Conservation (phyloP, 2,329 filamentous ascomycete species). For the Aspergillus alliaceus region DNA sequence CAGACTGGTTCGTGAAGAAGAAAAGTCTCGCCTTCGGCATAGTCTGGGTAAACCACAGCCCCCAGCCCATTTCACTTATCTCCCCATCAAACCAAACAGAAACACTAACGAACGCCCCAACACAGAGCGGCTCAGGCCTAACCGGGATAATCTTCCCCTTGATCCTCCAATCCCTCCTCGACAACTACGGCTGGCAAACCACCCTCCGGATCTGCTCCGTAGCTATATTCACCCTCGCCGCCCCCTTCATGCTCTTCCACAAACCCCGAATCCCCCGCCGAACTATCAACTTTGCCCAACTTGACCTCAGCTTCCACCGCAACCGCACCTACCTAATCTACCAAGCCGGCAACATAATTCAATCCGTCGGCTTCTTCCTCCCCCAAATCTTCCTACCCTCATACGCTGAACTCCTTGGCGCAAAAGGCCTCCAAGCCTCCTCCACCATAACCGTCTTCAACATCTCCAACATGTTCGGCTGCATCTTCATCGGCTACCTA, state of each 20-base stretch:
- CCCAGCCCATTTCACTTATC: neutral
- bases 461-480: conserved; percentile 32
- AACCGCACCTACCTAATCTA: conserved; percentile 46
- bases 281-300: conserved; percentile 35
- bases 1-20: conserved; percentile 53
- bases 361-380: conserved; percentile 39
- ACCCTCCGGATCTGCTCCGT: conserved; percentile 47
- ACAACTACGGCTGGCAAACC: conserved; percentile 44
- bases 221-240: conserved; percentile 21
- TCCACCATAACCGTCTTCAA: conserved; percentile 34
- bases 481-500: conserved; percentile 35
- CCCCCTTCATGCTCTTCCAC: conserved; percentile 37
- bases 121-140: conserved; percentile 35
- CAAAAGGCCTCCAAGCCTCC: conserved; percentile 23
- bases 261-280: conserved; percentile 41
- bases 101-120: conserved; percentile 5
- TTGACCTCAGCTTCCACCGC: conserved; percentile 40
- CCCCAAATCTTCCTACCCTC: conserved; percentile 41
- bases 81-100: too few relatives aligned
- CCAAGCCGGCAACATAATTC: conserved; percentile 43
- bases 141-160: conserved; percentile 50
- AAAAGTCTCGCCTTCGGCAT: conserved; percentile 47
- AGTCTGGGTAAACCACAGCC: conserved; percentile 36
- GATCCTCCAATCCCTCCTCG: conserved; percentile 44
- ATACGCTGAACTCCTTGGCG: conserved; percentile 32